These are phyloP conservation scores for Aphanoascus verrucosus DNA, from an alignment of 2,329 filamentous ascomycete genomes.

Conservation along the genomic window DNA sequence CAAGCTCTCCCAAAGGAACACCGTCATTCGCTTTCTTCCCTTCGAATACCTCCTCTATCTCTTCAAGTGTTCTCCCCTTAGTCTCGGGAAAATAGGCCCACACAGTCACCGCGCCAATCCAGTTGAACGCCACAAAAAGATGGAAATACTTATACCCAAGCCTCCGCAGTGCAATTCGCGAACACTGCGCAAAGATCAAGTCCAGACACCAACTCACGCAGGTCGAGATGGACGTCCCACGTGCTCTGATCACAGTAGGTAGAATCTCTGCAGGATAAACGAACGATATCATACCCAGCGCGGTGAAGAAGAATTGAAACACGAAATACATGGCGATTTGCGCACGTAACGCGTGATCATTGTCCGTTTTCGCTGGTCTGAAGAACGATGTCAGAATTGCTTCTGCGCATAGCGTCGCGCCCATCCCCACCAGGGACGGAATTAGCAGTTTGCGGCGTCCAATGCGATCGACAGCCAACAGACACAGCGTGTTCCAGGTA, in stretches of 20 bases:
- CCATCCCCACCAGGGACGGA: conserved; percentile 36
- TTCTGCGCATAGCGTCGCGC: conserved; percentile 31
- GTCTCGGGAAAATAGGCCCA: conserved; percentile 34
- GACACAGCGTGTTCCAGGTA: conserved; percentile 40
- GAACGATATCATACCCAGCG: conserved; percentile 39
- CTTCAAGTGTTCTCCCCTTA: conserved; percentile 30
- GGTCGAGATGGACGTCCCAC: conserved; percentile 36
- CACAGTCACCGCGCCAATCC: conserved; percentile 31
- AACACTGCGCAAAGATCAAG: conserved; percentile 42
- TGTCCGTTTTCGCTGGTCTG: conserved; percentile 22
- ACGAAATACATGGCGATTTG: conserved; percentile 41
- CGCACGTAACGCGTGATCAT: conserved; percentile 32
- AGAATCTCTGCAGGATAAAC: conserved; percentile 41
- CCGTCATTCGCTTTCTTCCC: background rate
- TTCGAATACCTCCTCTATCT: conserved; percentile 25
- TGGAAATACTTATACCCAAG: conserved; percentile 43
- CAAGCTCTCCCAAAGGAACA: background rate
- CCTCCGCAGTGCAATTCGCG: conserved; percentile 34
- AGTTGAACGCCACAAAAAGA: conserved; percentile 41
- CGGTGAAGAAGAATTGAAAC: conserved; percentile 38
- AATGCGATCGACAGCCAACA: conserved; percentile 38
- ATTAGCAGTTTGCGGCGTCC: conserved; percentile 42
- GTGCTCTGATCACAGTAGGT: conserved; percentile 35
- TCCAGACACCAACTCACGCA: conserved; percentile 36
- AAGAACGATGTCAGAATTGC: conserved; percentile 33